Conservation (phyloP, 805 yeast genomes). For the Millerozyma acaciae region DNA sequence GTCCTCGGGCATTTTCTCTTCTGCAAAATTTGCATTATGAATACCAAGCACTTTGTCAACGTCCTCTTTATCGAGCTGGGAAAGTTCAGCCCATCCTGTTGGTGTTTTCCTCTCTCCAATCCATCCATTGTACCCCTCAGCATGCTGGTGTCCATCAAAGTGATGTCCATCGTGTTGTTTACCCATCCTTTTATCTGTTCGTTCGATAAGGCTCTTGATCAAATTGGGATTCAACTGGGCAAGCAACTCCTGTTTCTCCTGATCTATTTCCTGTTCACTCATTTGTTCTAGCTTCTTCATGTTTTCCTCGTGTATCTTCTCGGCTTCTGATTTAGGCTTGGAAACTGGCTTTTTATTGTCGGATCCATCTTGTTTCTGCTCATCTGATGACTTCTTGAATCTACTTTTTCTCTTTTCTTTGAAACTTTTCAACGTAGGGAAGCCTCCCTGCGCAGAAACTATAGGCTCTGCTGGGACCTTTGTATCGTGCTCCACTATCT, state of each 20-base stretch:
- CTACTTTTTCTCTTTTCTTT: slow-evolving; percentile 21
- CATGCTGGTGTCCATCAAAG: slow-evolving; percentile 29
- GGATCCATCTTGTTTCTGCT: slow-evolving; percentile 22
- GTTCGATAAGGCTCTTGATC: slow-evolving; percentile 51
- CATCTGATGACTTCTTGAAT: slow-evolving; percentile 51
- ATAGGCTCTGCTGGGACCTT: slow-evolving; percentile 31
- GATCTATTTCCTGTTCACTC: slow-evolving; percentile 60
- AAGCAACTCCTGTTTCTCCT: slow-evolving; percentile 64
- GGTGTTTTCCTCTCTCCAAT: slow-evolving; percentile 39
- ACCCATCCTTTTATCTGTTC: slow-evolving; percentile 49
- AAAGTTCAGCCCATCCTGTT: slow-evolving; percentile 26
- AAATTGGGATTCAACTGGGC: slow-evolving; percentile 67
- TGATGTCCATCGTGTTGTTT: slow-evolving; percentile 13
- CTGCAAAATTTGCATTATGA: slow-evolving; percentile 13
- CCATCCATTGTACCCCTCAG: slow-evolving; percentile 42
- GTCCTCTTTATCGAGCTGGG: slow-evolving; percentile 31
- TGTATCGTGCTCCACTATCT: slow-evolving; percentile 62
- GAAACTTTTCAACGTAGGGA: slow-evolving; percentile 29
- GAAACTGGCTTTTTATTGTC: slow-evolving; percentile 13
- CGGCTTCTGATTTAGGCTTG: slow-evolving; percentile 49
- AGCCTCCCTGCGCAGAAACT: slow-evolving; percentile 26
- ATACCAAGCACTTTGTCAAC: slow-evolving; percentile 37
- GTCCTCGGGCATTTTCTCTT: slow-evolving; percentile 6
- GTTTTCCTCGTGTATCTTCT: slow-evolving; percentile 75
- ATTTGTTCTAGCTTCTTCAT: slow-evolving; percentile 55